Evolutionary conservation across 73 alveolate species (phyloP).

Genomic region (Paramecium sexaurelia): DNA sequence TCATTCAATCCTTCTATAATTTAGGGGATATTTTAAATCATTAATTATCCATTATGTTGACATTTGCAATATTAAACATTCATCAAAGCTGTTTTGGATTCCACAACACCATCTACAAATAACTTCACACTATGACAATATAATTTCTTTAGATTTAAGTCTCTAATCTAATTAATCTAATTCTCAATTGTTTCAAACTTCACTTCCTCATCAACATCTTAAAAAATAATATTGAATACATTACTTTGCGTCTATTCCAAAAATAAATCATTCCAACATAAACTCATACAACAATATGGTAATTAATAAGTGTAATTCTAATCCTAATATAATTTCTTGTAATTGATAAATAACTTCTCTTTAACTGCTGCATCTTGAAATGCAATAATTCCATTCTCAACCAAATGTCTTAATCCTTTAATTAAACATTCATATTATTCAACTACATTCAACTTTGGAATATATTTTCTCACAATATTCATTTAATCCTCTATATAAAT

Average conservation of each 20-base stretch:
- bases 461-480: background rate
- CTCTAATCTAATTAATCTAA: background rate
- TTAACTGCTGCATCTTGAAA: constrained; percentile 13
- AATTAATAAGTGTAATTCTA: background rate
- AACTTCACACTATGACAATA: background rate
- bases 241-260: background rate
- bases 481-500: background rate
- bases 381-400: background rate
- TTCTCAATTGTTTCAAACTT: background rate
- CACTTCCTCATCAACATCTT: background rate
- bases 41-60: background rate
- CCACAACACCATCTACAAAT: background rate
- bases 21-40: background rate
- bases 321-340: background rate
- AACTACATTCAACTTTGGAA: background rate
- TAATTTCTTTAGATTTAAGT: background rate
- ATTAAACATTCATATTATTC: background rate
- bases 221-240: background rate
- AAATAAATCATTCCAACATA: background rate
- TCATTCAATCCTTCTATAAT: background rate
- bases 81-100: background rate
- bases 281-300: background rate
- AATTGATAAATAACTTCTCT: background rate
- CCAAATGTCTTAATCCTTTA: background rate
- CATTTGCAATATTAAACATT: constrained; percentile 5